Conservation (phyloP, 768 basidiomycete species). For the Pisolithus microcarpus region DNA sequence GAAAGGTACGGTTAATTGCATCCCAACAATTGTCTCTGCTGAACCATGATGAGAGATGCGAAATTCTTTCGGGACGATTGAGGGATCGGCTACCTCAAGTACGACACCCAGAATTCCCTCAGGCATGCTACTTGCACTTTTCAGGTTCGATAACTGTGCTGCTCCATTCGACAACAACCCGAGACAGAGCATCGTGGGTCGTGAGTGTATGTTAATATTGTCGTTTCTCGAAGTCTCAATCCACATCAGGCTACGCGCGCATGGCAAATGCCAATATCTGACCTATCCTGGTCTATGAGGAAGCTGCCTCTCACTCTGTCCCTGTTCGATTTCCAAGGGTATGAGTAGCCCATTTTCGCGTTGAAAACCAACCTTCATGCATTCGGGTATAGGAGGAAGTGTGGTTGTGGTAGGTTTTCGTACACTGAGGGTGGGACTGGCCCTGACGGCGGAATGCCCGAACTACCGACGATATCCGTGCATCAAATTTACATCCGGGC, state of each 20-base stretch:
- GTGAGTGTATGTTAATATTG: constrained; percentile 26
- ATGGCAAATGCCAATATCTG: constrained; percentile 53
- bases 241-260: constrained; percentile 43
- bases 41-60: constrained; percentile 36
- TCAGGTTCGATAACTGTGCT: constrained; percentile 57
- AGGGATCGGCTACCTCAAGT: constrained; percentile 54
- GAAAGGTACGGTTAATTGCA: constrained; percentile 29
- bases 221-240: neutral
- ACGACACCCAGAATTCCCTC: constrained; percentile 17
- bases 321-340: constrained; percentile 70
- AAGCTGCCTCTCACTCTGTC: constrained; percentile 53
- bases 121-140: neutral
- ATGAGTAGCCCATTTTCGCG: constrained; percentile 8
- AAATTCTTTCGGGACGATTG: constrained; percentile 50
- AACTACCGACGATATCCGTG: constrained; percentile 49
- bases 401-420: constrained; percentile 45
- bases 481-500: neutral
- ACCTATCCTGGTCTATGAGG: constrained; percentile 39
- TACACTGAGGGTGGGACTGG: neutral
- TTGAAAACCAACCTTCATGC: neutral
- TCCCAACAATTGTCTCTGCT: neutral
- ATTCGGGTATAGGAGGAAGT: constrained; percentile 41
- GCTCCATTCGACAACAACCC: constrained; percentile 53
- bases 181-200: constrained; percentile 48
- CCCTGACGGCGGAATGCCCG: constrained; percentile 11